A percentile compares a stretch with the other conserved stretches of the same genome.
Evolutionary conservation across 106 monocot genomes (phyloP).

Genomic region (Dactylorhiza incarnata): DNA sequence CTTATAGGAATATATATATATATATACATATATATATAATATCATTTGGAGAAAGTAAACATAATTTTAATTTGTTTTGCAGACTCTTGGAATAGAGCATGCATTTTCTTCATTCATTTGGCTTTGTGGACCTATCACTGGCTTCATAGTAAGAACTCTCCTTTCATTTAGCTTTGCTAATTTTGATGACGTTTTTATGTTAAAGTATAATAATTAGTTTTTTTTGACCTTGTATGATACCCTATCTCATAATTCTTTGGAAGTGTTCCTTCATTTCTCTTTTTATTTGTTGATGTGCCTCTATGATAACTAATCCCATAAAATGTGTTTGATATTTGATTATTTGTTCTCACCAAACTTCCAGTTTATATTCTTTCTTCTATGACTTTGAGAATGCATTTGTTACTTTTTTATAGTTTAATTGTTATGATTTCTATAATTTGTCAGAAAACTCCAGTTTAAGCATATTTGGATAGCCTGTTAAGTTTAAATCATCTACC

Average conservation of each 20-base stretch:
- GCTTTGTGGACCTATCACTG: slow-evolving; percentile 98
- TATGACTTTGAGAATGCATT: background rate
- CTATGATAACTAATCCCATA: background rate
- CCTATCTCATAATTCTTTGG: background rate
- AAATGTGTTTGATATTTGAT: background rate
- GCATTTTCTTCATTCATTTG: slow-evolving; percentile 96
- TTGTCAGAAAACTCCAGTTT: too few relatives aligned
- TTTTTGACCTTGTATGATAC: background rate
- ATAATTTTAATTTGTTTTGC: slow-evolving; percentile 23
- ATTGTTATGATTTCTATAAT: too few relatives aligned
- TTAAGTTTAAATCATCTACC: too few relatives aligned
- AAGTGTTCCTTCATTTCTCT: background rate
- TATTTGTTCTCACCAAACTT: background rate
- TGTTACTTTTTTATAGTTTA: too few relatives aligned
- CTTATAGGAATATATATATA: background rate
- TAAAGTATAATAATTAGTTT: background rate
- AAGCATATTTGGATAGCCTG: too few relatives aligned
- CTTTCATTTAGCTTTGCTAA: background rate
- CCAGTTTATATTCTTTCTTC: background rate
- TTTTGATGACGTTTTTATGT: background rate
- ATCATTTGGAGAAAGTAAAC: background rate
- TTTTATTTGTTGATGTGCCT: background rate
- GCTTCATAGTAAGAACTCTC: slow-evolving; percentile 65
- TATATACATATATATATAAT: background rate
- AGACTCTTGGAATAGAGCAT: slow-evolving; percentile 93